Evolutionary conservation across 495 filamentous ascomycete species (phyloP), one percentile per base, ranked within the genome.

Genomic region (Aspergillus biplanus): DNA sequence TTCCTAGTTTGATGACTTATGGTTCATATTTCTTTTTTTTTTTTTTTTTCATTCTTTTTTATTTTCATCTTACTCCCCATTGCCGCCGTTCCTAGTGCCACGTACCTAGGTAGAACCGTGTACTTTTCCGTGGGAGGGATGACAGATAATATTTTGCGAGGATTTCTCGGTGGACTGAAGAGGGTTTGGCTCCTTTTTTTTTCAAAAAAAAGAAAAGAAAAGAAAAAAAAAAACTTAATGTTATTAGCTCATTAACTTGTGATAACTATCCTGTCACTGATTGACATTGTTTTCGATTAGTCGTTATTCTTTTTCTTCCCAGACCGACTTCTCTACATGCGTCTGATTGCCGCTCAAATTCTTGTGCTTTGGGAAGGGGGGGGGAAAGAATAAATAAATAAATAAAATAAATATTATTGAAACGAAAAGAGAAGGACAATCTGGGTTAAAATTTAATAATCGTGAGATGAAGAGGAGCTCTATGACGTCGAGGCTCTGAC

Each of bases 281-380:
- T 27, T 27, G 21, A 27, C 21, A 27, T 27, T 27, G 21, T 27
- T 27, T 27, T 27, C 21, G 21, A 27, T 27, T 27, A 27, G 21
- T 27, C 21, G 21, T 27, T 27, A 6, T 55, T 39, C 49, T 66
- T 31, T 53, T 35, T 33, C 15, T 33, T 53, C 44, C 37, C 56
- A 63, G 56, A 63, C 65, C 64, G 64, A 62, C 64, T 66, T 61
- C 63, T 65, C 58, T 52, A 33, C 64, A 18, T 66, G 54, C 64
- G 39, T 58, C 56, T 33, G 39, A 58, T 21, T 9, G 42, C 42
- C 5, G 39, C 39, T 12, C 12, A 44, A n/a, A 44, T n/a, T 44
- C 39, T n/a, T 44, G 21, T 27, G 21, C 21, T 27, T 2, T 27
- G 21, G 21, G 21, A 27, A 27, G 21, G 21, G 21, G 1, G 1